Percentiles rank a stretch among this genome's conserved stretches.
Evolutionary conservation across 2,329 filamentous ascomycete genomes (phyloP).

Genomic region (Cladophialophora exuberans): DNA sequence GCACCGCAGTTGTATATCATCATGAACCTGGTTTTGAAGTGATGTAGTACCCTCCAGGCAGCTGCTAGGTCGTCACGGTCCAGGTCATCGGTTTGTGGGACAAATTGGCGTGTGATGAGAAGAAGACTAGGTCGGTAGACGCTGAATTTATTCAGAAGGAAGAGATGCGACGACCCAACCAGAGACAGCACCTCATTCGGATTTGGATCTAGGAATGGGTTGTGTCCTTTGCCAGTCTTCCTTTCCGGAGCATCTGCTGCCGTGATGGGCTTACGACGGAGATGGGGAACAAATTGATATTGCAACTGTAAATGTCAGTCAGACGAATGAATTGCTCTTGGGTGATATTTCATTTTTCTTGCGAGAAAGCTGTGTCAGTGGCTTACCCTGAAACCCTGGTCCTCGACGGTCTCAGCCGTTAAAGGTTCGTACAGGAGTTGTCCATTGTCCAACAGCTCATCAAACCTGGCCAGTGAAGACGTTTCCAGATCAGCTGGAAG

Average conservation of each 20-base stretch:
- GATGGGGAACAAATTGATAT: conserved; percentile 32
- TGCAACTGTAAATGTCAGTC: conserved; percentile 25
- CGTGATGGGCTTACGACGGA: conserved; percentile 34
- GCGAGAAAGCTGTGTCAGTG: background rate
- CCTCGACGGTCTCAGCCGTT: conserved; percentile 29
- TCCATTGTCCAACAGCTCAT: conserved; percentile 29
- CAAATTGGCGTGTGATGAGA: conserved; percentile 45
- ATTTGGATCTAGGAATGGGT: conserved; percentile 35
- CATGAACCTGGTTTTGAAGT: conserved; percentile 38
- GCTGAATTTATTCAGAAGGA: conserved; percentile 35
- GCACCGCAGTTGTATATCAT: conserved; percentile 52
- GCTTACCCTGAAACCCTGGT: conserved; percentile 34
- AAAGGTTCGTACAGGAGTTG: conserved; percentile 33
- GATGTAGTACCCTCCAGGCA: conserved; percentile 41
- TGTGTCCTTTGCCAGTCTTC: conserved; percentile 24
- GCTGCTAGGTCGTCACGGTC: conserved; percentile 42
- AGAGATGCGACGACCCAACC: conserved; percentile 31
- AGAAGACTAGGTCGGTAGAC: conserved; percentile 42
- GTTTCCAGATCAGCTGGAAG: conserved; percentile 38
- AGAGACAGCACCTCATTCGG: conserved; percentile 32
- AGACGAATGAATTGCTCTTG: background rate
- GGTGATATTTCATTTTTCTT: background rate
- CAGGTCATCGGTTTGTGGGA: conserved; percentile 44
- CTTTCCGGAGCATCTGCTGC: conserved; percentile 34
- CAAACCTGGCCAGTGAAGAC: conserved; percentile 29